Evolutionary conservation across 2,329 filamentous ascomycete genomes (phyloP).

Genomic region (Pyrenophora graminea): DNA sequence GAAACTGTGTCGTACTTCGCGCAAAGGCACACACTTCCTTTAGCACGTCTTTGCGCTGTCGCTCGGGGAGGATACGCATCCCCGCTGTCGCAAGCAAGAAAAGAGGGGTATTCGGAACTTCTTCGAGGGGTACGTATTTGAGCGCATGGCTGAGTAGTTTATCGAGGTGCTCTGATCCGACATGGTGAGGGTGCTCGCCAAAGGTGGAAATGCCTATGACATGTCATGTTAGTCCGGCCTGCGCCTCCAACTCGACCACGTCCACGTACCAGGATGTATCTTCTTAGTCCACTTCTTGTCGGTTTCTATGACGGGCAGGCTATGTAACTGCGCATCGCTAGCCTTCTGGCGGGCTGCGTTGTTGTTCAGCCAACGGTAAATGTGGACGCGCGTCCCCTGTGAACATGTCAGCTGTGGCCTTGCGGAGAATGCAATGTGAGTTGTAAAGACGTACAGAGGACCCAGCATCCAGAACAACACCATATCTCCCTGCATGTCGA

Average conservation of each 20-base stretch:
- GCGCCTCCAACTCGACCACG: neutral
- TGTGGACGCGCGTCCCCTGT: constrained; percentile 83
- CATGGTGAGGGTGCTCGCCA: constrained; percentile 71
- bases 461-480: constrained; percentile 94
- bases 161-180: constrained; percentile 82
- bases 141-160: constrained; percentile 80
- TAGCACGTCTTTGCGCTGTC: constrained; percentile 74
- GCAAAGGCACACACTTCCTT: constrained; percentile 82
- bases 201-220: constrained; percentile 77
- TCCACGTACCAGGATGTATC: constrained; percentile 73
- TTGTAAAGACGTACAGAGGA: constrained; percentile 68
- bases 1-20: constrained; percentile 74
- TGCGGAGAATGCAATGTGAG: neutral
- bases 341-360: constrained; percentile 67
- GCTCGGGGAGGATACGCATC: constrained; percentile 80
- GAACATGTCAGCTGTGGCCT: constrained; percentile 21
- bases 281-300: constrained; percentile 91
- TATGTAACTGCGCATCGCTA: constrained; percentile 63
- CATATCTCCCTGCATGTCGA: constrained; percentile 66
- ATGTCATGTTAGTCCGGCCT: constrained; percentile 15
- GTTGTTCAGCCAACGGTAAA: constrained; percentile 91
- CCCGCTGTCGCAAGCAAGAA: constrained; percentile 96
- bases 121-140: constrained; percentile 73
- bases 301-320: constrained; percentile 78
- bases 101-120: constrained; percentile 82